Base-by-base conservation (phyloP, 176 grass and related monocot genomes). In the Carex myosuroides region DNA sequence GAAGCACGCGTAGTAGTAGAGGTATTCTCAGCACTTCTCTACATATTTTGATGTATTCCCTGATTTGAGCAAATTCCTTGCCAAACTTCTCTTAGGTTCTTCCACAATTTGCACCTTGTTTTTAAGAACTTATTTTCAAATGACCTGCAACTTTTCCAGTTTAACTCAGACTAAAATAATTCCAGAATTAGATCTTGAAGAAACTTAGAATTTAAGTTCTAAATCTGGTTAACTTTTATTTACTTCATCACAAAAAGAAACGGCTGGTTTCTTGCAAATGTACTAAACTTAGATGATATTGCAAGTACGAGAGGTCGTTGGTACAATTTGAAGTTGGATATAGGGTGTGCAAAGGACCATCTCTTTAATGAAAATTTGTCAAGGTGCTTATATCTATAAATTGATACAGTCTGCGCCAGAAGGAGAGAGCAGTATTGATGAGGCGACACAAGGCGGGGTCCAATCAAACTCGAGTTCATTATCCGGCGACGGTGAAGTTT, bases 371-470 rank as follows among this genome's bases (percentile, higher is more conserved):
- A 53, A 16, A 55, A 32, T 30, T 30, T 76, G 5, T 14, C 13
- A 30, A 32, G 50, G 16, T 17, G 54, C 48, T 76, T 55, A 87
- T 41, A 86, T 72, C 52, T 62, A 64, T 88, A 39, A 71, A 79
- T 85, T 33, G 70, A 37, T 90, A 70, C 91, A 98, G 96, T 88
- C 89, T 60, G 82, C 93, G 65, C 85, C 87, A 88, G 92, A 95
- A 90, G 93, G 81, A 10, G 46, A 86, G 0, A 91, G 89, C 88
- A 76, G 21, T 76, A 17, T 32, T 76, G 87, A 98, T 62, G 88
- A 85, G 63, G 79, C 83, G 12, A 83, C 21, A 58, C 76, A 87
- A n/a, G 39, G 44, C 6, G 55, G 73, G 65, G 79, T 33, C 3
- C 84, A 86, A 84, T 88, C 89, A 81, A 89, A 90, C 80, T 91